Evolutionary conservation across 106 monocot genomes (phyloP).

Genomic region (Dioscorea zingiberensis): DNA sequence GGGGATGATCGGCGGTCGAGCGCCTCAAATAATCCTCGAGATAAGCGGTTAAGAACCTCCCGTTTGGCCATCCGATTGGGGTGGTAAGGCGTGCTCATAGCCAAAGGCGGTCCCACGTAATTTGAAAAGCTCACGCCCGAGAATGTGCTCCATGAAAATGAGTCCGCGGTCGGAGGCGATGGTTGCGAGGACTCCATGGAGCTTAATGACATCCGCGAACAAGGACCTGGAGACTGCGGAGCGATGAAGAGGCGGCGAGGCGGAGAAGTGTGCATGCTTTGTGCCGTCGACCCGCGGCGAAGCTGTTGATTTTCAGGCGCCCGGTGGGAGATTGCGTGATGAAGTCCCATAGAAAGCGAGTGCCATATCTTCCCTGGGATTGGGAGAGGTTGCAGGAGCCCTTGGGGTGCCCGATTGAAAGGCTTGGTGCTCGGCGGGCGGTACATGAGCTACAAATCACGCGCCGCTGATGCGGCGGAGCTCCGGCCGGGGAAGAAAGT

Average conservation of each 20-base stretch:
- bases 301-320: background rate
- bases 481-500: no score
- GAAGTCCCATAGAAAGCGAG: conserved; percentile 1
- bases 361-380: background rate
- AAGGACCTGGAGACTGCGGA: background rate
- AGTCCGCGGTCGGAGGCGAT: conserved; percentile 7
- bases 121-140: conserved; percentile 4
- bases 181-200: background rate
- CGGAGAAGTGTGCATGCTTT: conserved; percentile 6
- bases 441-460: no score
- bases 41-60: background rate
- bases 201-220: background rate
- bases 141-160: background rate
- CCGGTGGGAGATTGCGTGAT: background rate
- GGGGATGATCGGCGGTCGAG: no score
- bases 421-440: background rate
- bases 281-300: conserved; percentile 4
- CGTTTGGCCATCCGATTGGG: conserved; percentile 5
- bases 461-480: no score
- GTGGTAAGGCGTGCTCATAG: conserved; percentile 2
- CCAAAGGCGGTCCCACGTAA: background rate
- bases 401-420: background rate
- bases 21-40: no score
- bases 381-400: background rate
- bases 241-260: background rate